Conservation (phyloP, 2,329 filamentous ascomycete species). For the Verruconis gallopava region DNA sequence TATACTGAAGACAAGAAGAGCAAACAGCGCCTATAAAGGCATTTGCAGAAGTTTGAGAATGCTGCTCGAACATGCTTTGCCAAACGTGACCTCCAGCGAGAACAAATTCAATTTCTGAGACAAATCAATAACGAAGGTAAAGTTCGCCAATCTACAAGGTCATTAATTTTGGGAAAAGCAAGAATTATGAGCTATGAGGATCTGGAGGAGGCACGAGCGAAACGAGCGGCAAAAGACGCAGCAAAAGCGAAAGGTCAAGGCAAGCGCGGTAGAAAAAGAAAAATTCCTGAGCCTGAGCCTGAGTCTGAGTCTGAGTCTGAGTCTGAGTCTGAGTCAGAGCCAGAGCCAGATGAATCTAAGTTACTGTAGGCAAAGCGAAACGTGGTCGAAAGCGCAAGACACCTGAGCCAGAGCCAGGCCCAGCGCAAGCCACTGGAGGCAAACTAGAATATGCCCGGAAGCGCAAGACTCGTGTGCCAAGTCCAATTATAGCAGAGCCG, state of each 20-base stretch:
- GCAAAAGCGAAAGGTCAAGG: constrained; percentile 18
- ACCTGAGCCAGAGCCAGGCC: too few species aligned
- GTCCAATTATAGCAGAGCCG: too few species aligned
- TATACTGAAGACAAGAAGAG: constrained; percentile 13
- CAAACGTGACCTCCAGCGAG: constrained; percentile 14
- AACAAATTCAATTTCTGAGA: constrained; percentile 17
- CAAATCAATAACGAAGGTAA: constrained; percentile 18
- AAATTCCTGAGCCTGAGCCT: too few species aligned
- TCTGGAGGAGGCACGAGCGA: constrained; percentile 13
- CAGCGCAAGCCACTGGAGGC: too few species aligned
- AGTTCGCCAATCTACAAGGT: constrained; percentile 15
- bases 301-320: too few species aligned
- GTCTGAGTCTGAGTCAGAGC: too few species aligned
- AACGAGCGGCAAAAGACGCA: constrained; percentile 13
- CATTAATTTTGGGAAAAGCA: constrained; percentile 15
- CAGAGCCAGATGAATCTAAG: too few species aligned
- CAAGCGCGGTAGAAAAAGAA: constrained; percentile 8
- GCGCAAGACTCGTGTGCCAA: too few species aligned
- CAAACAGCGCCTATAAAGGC: constrained; percentile 12
- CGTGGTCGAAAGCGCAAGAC: constrained; percentile 10
- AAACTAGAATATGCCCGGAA: too few species aligned
- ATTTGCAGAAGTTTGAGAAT: constrained; percentile 9
- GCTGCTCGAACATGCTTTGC: constrained; percentile 15
- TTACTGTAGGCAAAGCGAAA: constrained; percentile 8
- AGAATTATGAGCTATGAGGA: constrained; percentile 17